These are phyloP conservation scores for Gracilariopsis chorda DNA, from an alignment of 23 red algal species.

Conservation along the genomic window DNA sequence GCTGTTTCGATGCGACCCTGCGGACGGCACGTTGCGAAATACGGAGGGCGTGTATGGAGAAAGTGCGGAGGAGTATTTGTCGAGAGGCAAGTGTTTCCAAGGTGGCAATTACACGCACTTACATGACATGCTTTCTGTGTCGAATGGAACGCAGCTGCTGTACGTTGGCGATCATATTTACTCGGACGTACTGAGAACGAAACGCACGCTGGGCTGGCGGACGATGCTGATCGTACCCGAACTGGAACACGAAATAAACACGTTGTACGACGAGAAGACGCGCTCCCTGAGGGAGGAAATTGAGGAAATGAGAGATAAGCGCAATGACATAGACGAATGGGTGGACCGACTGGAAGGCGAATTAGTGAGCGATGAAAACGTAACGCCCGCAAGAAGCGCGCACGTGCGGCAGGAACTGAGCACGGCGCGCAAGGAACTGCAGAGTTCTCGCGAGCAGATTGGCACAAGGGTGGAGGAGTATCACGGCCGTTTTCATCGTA, in stretches of 20 bases:
- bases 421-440: conserved; percentile 26
- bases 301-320: conserved; percentile 53
- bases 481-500: conserved; percentile 85
- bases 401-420: conserved; percentile 37
- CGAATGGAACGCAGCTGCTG: conserved; percentile 77
- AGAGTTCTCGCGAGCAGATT: conserved; percentile 56
- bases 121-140: conserved; percentile 83
- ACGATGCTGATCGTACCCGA: conserved; percentile 99
- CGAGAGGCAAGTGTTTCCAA: conserved; percentile 86
- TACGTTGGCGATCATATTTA: conserved; percentile 99
- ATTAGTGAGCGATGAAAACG: conserved; percentile 10
- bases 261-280: conserved; percentile 51
- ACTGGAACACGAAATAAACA: conserved; percentile 91
- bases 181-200: conserved; percentile 92
- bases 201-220: conserved; percentile 96
- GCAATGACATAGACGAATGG: conserved; percentile 93
- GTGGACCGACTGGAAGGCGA: conserved; percentile 78
- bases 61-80: conserved; percentile 67
- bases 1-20: conserved; percentile 86
- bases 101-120: conserved; percentile 94
- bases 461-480: conserved; percentile 63
- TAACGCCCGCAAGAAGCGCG: conserved; percentile 10
- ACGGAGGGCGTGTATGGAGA: conserved; percentile 77
- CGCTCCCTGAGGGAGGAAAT: conserved; percentile 41
- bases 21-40: conserved; percentile 69